Evolutionary conservation across 139 green algal genomes (phyloP), one percentile per base, ranked within the genome.

Genomic region (Tetradesmus lagerheimii): DNA sequence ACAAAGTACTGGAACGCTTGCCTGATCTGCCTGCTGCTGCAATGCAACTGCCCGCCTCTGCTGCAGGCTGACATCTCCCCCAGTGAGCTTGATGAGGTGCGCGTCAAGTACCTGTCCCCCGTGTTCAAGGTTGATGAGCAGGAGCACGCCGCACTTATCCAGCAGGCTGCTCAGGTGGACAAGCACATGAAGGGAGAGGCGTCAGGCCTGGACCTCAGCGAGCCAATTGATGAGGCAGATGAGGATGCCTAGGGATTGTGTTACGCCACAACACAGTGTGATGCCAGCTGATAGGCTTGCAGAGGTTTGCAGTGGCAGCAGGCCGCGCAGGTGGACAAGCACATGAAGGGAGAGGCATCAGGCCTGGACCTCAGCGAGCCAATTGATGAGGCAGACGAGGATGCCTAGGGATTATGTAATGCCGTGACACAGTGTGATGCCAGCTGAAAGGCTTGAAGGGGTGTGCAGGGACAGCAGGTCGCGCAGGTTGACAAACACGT

Each of bases 41-140:
- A n/a, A n/a, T 31, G 3, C 57, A 6, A 23, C 57, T n/a, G 50
- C 50, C 50, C n/a, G n/a, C n/a, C n/a, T n/a, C 43, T 50, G 47
- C 47, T 62, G 57, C 57, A 71, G 50, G 34, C 20, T 34, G 53
- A 87, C 34, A 38, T 75, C 31, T 18, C 50, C 37, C 50, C 50
- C 0, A 31, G 4, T 34, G 50, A 87, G 27, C 47, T 29, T 16
- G 50, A 87, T 11, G 31, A 39, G 18, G 16, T 87, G 0, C 27
- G 34, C 16, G 18, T 16, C 2, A 62, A 57, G 71, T 80, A 74
- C 71, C 67, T 57, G 71, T 71, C 85, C 20, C 79, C 79, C 16
- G 79, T 85, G 25, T 85, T 94, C 90, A 93, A 94, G 83, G 41
- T 94, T 18, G 87, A 93, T 67, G 80, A 88, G 23, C 66, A 67